Evolutionary conservation across 805 yeast species (phyloP).

Genomic region (Suhomyces canberraensis): DNA sequence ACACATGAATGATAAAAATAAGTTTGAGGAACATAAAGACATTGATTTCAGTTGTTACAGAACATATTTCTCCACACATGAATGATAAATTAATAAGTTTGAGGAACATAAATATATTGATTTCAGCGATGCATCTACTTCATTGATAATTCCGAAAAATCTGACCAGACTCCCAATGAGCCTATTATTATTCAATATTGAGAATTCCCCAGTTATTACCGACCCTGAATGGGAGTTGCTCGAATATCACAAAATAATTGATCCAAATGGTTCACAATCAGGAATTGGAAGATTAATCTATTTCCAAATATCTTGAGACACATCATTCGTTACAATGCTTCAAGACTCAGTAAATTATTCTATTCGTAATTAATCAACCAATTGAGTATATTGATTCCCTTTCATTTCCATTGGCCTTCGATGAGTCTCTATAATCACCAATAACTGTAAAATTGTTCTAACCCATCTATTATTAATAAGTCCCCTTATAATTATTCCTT

Average conservation of each 20-base stretch:
- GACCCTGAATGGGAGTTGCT: constrained; percentile 47
- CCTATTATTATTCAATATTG: constrained; percentile 16
- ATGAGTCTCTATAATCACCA: too few relatives aligned
- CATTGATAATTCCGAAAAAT: constrained; percentile 58
- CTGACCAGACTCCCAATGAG: constrained; percentile 46
- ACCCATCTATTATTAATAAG: too few relatives aligned
- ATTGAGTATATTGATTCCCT: too few relatives aligned
- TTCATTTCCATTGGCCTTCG: too few relatives aligned
- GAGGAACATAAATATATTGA: constrained; percentile 55
- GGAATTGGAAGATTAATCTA: constrained; percentile 56
- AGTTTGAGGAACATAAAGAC: constrained; percentile 59
- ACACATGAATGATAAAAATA: constrained; percentile 74
- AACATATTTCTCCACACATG: constrained; percentile 59
- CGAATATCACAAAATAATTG: constrained; percentile 48
- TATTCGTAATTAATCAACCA: too few relatives aligned
- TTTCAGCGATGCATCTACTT: constrained; percentile 63
- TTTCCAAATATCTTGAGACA: constrained; percentile 38
- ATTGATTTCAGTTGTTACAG: constrained; percentile 40
- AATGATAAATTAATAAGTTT: constrained; percentile 69
- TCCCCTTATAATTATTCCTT: too few relatives aligned
- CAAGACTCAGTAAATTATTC: too few relatives aligned
- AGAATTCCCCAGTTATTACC: constrained; percentile 11
- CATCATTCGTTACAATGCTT: constrained; percentile 30
- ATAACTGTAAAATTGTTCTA: too few relatives aligned
- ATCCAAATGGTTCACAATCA: constrained; percentile 48